Conservation (phyloP, 441 rosid genomes). For the Eutrema salsugineum region DNA sequence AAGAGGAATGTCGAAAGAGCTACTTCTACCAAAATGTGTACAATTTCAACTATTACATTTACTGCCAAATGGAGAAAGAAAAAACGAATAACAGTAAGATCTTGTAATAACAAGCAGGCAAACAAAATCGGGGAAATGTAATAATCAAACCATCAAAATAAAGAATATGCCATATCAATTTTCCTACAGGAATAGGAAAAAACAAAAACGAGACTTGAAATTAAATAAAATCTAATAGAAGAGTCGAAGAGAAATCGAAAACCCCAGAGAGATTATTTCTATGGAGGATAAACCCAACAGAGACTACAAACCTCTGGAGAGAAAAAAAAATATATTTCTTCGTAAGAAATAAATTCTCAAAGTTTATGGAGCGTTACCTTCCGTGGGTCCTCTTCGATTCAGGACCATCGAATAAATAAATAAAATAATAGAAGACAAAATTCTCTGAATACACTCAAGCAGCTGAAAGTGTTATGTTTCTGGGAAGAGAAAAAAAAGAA, state of each 20-base stretch:
- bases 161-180: conserved; percentile 16
- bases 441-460: neutral
- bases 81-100: neutral
- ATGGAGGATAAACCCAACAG: conserved; percentile 4
- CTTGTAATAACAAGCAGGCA: conserved; percentile 3
- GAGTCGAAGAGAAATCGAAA: neutral
- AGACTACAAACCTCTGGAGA: neutral
- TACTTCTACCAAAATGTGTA: neutral
- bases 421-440: neutral
- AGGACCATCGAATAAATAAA: conserved; percentile 12
- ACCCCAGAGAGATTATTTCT: neutral
- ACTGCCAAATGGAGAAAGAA: conserved; percentile 1
- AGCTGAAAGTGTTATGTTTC: neutral
- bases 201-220: too few species aligned
- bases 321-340: neutral
- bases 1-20: conserved; percentile 26
- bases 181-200: neutral
- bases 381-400: conserved; percentile 26
- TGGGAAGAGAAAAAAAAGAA: neutral
- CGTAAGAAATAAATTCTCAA: neutral
- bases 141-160: conserved; percentile 14
- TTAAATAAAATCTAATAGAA: too few species aligned
- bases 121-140: conserved; percentile 17
- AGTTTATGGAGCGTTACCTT: neutral
- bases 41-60: neutral